phyloP scores from a whole-genome alignment of 129 eudicot genomes.

The Helichrysum umbraculigerum region DNA sequence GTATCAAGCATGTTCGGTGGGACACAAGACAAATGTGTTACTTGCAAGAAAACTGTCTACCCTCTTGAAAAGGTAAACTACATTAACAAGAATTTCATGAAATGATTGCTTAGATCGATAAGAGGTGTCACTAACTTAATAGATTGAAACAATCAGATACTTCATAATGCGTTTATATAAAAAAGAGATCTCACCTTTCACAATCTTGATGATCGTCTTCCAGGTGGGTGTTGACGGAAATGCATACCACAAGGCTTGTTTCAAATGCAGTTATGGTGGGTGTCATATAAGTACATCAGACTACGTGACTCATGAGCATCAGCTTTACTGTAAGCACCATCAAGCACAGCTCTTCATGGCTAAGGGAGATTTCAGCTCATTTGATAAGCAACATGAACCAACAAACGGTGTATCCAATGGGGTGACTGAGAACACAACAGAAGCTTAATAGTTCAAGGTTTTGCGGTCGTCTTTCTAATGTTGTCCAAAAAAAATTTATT shows the following conservation, averaged over 20 bases:
- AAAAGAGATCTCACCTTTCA: background rate
- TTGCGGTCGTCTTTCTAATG: constrained; percentile 12
- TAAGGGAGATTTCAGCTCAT: constrained; percentile 65
- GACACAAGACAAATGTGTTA: constrained; percentile 68
- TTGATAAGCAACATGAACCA: constrained; percentile 41
- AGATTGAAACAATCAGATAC: constrained; percentile 23
- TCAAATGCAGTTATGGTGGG: constrained; percentile 70
- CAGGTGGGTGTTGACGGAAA: constrained; percentile 68
- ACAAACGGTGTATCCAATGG: constrained; percentile 28
- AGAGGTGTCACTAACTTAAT: background rate
- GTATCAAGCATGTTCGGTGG: constrained; percentile 71
- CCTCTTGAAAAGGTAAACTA: constrained; percentile 63
- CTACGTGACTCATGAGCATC: constrained; percentile 71
- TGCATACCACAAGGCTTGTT: constrained; percentile 65
- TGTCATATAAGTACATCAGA: constrained; percentile 66
- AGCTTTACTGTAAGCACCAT: constrained; percentile 67
- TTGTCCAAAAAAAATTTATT: constrained; percentile 30
- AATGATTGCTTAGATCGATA: too few species aligned
- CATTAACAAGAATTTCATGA: too few species aligned
- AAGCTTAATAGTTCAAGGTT: constrained; percentile 22
- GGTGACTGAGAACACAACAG: constrained; percentile 54
- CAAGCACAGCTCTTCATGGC: constrained; percentile 64
- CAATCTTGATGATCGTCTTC: constrained; percentile 30
- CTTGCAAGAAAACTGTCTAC: constrained; percentile 78
- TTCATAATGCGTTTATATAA: background rate